These are phyloP conservation scores for Macaranga tanarius DNA, from an alignment of 441 rosid species.

Conservation along the genomic window DNA sequence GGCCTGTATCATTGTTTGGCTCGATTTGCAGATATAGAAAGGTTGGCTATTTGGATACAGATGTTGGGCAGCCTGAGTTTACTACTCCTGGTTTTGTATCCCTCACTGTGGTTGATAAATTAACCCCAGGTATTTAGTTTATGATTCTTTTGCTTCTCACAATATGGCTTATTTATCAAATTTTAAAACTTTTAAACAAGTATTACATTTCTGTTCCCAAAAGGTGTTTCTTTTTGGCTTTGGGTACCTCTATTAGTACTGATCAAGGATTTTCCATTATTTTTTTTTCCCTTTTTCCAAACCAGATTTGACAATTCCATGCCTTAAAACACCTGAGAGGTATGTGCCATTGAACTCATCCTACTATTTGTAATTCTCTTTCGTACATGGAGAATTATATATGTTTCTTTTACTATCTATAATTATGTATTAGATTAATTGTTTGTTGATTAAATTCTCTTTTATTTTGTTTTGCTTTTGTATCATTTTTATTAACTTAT, in stretches of 20 bases:
- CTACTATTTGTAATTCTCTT: neutral
- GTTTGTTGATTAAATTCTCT: no score
- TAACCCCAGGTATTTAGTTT: slow-evolving; percentile 49
- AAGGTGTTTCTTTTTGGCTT: neutral
- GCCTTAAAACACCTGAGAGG: slow-evolving; percentile 94
- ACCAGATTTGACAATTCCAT: slow-evolving; percentile 73
- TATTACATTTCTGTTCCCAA: neutral
- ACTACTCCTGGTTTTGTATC: slow-evolving; percentile 88
- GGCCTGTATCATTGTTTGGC: neutral
- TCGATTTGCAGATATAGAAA: slow-evolving; percentile 57
- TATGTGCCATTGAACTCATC: slow-evolving; percentile 29
- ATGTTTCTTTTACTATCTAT: neutral
- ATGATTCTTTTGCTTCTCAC: neutral
- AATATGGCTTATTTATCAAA: neutral
- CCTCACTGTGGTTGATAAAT: slow-evolving; percentile 66
- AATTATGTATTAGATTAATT: neutral
- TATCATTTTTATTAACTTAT: no score
- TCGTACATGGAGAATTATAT: neutral
- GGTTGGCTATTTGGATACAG: slow-evolving; percentile 86
- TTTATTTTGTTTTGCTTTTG: no score
- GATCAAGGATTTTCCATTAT: slow-evolving; percentile 16
- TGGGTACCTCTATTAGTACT: neutral
- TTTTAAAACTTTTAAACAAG: neutral
- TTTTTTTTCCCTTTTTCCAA: slow-evolving; percentile 16
- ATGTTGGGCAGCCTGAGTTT: slow-evolving; percentile 96